Conservation (phyloP, 2,329 filamentous ascomycete species). For the Cordyceps fumosorosea region DNA sequence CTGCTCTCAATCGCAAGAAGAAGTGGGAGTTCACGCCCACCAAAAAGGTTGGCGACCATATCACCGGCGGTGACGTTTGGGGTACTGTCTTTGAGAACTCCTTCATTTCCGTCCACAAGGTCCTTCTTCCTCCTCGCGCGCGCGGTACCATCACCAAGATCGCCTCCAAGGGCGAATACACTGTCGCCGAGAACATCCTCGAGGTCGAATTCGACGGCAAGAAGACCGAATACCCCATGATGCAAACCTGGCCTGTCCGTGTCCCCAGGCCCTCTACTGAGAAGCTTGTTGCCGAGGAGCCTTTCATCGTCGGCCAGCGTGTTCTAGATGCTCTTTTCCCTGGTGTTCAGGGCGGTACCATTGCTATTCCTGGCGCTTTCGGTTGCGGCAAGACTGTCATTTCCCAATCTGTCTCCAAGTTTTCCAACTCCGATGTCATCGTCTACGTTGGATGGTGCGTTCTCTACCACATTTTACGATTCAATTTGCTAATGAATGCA, state of each 20-base stretch:
- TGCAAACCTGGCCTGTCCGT: slow-evolving; percentile 98
- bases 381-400: slow-evolving; percentile 99
- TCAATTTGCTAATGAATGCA: slow-evolving; percentile 16
- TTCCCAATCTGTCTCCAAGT: slow-evolving; percentile 96
- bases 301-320: slow-evolving; percentile 94
- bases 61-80: slow-evolving; percentile 94
- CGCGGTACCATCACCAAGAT: slow-evolving; percentile 90
- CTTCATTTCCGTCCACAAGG: slow-evolving; percentile 86
- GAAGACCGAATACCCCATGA: slow-evolving; percentile 92
- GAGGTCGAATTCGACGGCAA: slow-evolving; percentile 96
- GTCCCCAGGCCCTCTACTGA: slow-evolving; percentile 88
- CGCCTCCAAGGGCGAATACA: slow-evolving; percentile 83
- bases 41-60: slow-evolving; percentile 93
- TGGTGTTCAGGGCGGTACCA: slow-evolving; percentile 91
- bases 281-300: slow-evolving; percentile 81
- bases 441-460: slow-evolving; percentile 74
- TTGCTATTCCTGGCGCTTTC: slow-evolving; percentile 96
- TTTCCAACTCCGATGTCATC: slow-evolving; percentile 98
- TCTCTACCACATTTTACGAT: slow-evolving; percentile 27
- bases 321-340: slow-evolving; percentile 96
- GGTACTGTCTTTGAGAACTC: slow-evolving; percentile 95
- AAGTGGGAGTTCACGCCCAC: slow-evolving; percentile 95
- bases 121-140: slow-evolving; percentile 83
- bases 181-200: slow-evolving; percentile 86
- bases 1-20: slow-evolving; percentile 81